Base-by-base conservation (phyloP, 495 filamentous ascomycete genomes). In the Podospora appendiculata region DNA sequence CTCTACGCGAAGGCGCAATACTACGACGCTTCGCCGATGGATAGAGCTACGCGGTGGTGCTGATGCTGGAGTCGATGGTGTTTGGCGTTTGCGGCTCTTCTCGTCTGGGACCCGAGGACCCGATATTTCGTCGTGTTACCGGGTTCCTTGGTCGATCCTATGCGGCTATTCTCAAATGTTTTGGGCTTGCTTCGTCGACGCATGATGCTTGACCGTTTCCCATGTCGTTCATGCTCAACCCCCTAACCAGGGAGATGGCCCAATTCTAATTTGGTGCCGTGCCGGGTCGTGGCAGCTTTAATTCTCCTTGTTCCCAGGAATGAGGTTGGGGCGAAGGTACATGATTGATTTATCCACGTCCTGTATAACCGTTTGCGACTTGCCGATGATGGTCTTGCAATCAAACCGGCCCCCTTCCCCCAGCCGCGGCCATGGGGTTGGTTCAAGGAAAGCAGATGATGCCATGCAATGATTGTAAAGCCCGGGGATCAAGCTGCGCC, bases 391-490 rank as follows among this genome's bases (percentile, higher is more conserved):
- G 42, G 46, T 32, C 45, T 48, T 46, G 43, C 38, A 50, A 55
- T 55, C 47, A 55, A 49, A 36, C 11, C 25, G 50, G n/a, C 19
- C 47, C 13, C 44, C 42, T 32, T 41, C 44, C 54, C 53, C 54
- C 48, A 55, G 25, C 25, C 25, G 25, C 25, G 2, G 25, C 25
- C 5, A 25, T 5, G 25, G 25, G 25, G 25, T 25, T 5, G 16
- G 54, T 52, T 54, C 17, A 48, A 49, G 34, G 40, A 53, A 48
- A 14, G 47, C 35, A 50, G 14, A 44, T 44, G 25, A 44, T 42
- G 14, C n/a, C 11, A 44, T 46, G 38, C 51, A 55, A 42, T 62
- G 50, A 62, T 60, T 55, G 58, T 56, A 25, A 54, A 58, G 52
- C 47, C 42, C 52, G 14, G 32, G 35, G 43, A 39, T 58, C 52